Evolutionary conservation across 495 filamentous ascomycete species (phyloP), one percentile per base, ranked within the genome.

Genomic region (Talaromyces trachyspermus): DNA sequence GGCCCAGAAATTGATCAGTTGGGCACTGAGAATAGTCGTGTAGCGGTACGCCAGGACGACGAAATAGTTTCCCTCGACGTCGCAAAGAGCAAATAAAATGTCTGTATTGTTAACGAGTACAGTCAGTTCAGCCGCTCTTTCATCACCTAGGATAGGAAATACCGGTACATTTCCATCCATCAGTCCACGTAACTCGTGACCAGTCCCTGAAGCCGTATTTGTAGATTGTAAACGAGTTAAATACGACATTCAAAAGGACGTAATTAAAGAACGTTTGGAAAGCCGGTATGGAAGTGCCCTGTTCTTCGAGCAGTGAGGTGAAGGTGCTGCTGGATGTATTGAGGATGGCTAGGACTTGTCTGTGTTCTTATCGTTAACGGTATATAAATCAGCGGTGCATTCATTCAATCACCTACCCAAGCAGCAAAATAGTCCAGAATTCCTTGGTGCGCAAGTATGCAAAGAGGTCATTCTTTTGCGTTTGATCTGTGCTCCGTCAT

Each of bases 1-100:
- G 54, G 90, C 84, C 91, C 92, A 98, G 77, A 98, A 97, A 74
- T 95, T 95, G 66, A 98, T 89, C 25, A 98, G 75, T 68, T 96
- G 90, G 7, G 87, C 89, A 43, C 86, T 92, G 27, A 92, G 78
- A 61, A 90, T 84, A 58, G 82, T 92, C 40, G 89, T 94, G 66
- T 95, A 94, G 22, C 85, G 77, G 72, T 95, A 97, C 30, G 89
- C 92, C 19, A 96, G 78, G 37, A 98, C 92, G 52, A 86, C 84
- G 65, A 97, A 96, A 73, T 95, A 98, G 68, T 98, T 98, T 35
- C 92, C 92, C 69, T 95, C 78, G 38, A 97, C 92, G 57, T 98
- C 92, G 33, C 89, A 76, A 70, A 96, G 95, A 23, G 83, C 79
- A 30, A 98, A 77, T 57, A 97, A 87, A 56, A 94, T 77, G 62